Conservation (phyloP, 768 basidiomycete genomes). For the Tricholomella constricta region DNA sequence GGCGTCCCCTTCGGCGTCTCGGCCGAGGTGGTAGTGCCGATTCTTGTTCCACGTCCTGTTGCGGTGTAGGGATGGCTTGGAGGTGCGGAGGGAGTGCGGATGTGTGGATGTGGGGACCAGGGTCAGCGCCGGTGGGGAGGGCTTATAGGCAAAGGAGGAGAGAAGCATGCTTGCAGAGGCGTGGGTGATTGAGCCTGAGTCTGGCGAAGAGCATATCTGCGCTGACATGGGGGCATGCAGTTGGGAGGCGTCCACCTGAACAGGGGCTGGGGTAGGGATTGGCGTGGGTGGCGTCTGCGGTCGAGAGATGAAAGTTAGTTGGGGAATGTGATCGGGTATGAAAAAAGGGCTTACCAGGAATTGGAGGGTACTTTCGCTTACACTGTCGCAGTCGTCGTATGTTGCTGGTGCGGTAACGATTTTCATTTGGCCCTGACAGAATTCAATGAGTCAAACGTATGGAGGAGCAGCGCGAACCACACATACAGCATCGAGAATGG, state of each 20-base stretch:
- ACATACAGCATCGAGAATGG: conserved; percentile 15
- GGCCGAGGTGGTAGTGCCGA: conserved; percentile 17
- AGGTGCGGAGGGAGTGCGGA: conserved; percentile 4
- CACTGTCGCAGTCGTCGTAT: neutral
- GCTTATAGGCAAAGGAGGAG: conserved; percentile 14
- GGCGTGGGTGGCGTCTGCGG: conserved; percentile 14
- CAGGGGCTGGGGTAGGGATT: conserved; percentile 7
- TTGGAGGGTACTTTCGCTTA: no score
- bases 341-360: neutral
- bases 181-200: neutral
- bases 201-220: neutral
- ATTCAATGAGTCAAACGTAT: neutral
- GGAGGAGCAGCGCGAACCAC: neutral
- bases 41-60: conserved; percentile 14
- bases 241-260: neutral
- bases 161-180: conserved; percentile 7
- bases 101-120: conserved; percentile 6
- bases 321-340: neutral
- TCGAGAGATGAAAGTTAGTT: conserved; percentile 5
- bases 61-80: conserved; percentile 2
- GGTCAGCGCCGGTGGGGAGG: conserved; percentile 3
- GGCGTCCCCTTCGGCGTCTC: no score
- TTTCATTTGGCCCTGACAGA: neutral
- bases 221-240: neutral
- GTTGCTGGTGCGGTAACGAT: neutral